Evolutionary conservation across 441 rosid genomes (phyloP), one percentile per base, ranked within the genome.

Genomic region (Euphorbia corollata): DNA sequence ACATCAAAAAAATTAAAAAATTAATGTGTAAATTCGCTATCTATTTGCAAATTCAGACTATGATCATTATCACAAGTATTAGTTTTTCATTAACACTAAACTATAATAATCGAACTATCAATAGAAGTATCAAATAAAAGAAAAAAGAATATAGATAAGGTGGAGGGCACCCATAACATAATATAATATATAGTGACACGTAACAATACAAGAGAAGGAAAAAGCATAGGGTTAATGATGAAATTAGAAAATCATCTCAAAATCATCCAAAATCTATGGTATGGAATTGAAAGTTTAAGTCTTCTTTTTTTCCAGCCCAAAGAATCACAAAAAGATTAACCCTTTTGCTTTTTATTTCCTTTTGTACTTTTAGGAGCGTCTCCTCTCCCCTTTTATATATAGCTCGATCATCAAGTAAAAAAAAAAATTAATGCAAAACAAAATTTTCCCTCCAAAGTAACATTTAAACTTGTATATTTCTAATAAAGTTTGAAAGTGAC

Each of bases 341-440:
- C 63, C 80, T 72, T 76, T 74, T 50, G 61, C 82, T 70, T 74
- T 61, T 39, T 38, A 45, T 45, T 45, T 45, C 15, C 51, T 27
- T 59, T 56, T 61, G 36, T 9, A 36, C 84, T 74, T 78, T 84
- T 69, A 19, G 83, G 82, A 66, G 78, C 79, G 78, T 71, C 77
- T 41, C 69, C 73, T 66, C 72, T 70, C 41, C 41, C 41, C 41
- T 8, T 38, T 38, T 2, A 2, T 38, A 38, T 27, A 27, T 27
- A 27, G 32, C 32, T 27, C n/a, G n/a, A n/a, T n/a, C 32, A 27
- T 27, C 32, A 1, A 4, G 32, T n/a, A n/a, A n/a, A 27, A 1
- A 27, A 27, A 27, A 27, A 27, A 1, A 27, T 27, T 1, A 27
- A 27, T 27, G 32, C 32, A 27, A 27, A 27, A 27, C 32, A 27